Evolutionary conservation across 257 asterid genomes (phyloP).

Genomic region (Datura wrightii): DNA sequence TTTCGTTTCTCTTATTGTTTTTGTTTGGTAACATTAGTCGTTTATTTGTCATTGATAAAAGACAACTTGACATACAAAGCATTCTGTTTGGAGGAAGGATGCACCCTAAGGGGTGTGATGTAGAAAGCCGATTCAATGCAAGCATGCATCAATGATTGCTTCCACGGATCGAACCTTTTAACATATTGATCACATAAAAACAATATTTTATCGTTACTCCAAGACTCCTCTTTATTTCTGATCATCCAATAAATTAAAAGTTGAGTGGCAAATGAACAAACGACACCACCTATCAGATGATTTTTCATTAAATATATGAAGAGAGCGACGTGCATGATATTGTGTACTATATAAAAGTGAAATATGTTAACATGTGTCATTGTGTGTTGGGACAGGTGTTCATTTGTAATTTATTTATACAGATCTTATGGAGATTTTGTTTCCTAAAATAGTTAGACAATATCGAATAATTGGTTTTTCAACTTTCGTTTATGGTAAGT

Average conservation of each 20-base stretch:
- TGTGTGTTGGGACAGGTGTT: constrained; percentile 6
- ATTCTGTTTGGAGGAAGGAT: too few species aligned
- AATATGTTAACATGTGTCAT: neutral
- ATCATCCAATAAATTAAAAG: neutral
- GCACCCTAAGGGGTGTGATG: too few species aligned
- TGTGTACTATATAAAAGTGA: neutral
- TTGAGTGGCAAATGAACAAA: neutral
- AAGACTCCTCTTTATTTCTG: too few species aligned
- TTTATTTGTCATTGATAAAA: neutral
- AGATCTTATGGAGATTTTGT: neutral
- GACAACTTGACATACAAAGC: too few species aligned
- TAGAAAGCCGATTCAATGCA: too few species aligned
- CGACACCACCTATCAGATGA: neutral
- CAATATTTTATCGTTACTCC: too few species aligned
- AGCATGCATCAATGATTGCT: too few species aligned
- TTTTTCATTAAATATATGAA: neutral
- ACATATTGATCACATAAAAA: too few species aligned
- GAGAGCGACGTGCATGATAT: neutral
- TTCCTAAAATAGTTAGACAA: constrained; percentile 17
- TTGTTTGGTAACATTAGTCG: neutral
- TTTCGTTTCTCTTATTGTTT: neutral
- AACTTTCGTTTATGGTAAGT: constrained; percentile 18
- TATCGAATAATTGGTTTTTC: neutral
- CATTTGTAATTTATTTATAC: neutral
- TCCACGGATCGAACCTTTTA: too few species aligned